Base-by-base conservation (phyloP, 2,329 filamentous ascomycete genomes). In the Rosellinia necatrix region DNA sequence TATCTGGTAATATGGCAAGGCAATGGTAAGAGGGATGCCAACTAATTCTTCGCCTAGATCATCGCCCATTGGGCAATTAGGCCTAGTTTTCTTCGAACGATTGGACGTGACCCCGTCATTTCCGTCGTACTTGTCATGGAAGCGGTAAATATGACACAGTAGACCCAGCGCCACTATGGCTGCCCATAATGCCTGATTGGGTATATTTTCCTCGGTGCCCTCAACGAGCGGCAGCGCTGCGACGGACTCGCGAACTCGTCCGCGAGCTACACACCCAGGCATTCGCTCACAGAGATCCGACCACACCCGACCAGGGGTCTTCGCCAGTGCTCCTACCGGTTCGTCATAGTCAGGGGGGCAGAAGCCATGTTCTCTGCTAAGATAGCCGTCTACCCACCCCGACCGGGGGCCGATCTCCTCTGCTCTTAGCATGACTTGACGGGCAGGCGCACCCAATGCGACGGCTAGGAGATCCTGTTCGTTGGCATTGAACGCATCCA, bases 341-440 rank as follows among this genome's bases (percentile, higher is more conserved):
- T 79, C 79, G 57, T 80, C 77, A 10, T 79, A 76, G 57, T 82
- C 79, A 1, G 75, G 74, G 0, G 79, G 78, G 17, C 76, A 79
- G 56, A 82, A 82, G 0, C 80, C 81, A 32, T 81, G 76, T 48
- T 81, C 79, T 15, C 73, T 73, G 54, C 74, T 79, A 27, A 82
- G 75, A 62, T 79, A 81, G 0, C 79, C 78, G 56, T 83, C 81
- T 46, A 77, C 73, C 79, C 79, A 83, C 15, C 81, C 80, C 0
- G 77, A 81, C 29, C 67, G 66, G 0, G 75, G 70, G 0, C 80
- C 80, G n/a, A 83, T 76, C 27, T 81, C 76, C 61, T 82, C 78
- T 10, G 80, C 80, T 32, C 80, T 70, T 21, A 80, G 66, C 53
- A 83, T 77, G 4, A 83, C 80, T 63, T 82, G 80, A 9, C 80